A percentile compares a stretch with the other conserved stretches of the same genome.
Evolutionary conservation across 768 basidiomycete genomes (phyloP).

Genomic region (Podaxis carcinomalis): DNA sequence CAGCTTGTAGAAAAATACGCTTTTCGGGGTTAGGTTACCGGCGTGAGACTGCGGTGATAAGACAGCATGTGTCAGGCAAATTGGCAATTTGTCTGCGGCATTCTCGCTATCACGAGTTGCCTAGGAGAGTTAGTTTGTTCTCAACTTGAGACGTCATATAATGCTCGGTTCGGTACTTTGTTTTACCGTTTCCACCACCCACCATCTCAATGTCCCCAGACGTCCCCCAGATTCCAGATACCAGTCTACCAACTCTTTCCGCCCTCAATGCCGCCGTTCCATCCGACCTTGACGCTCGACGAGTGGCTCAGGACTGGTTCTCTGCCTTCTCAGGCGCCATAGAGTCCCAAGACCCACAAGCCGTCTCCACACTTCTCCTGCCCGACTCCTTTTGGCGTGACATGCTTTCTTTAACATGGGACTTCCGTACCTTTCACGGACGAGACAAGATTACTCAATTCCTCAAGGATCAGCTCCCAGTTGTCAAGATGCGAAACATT

Average conservation of each 20-base stretch:
- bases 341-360: constrained; percentile 14
- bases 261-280: constrained; percentile 19
- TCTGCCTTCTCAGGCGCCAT: constrained; percentile 16
- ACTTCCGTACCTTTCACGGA: constrained; percentile 44
- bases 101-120: no score
- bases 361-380: constrained; percentile 17
- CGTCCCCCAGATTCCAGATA: constrained; percentile 1
- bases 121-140: no score
- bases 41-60: no score
- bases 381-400: constrained; percentile 42
- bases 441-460: constrained; percentile 31
- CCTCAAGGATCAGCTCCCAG: constrained; percentile 32
- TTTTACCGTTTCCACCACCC: not conserved
- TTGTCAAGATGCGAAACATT: constrained; percentile 24
- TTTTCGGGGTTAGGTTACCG: no score
- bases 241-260: constrained; percentile 24
- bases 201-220: not conserved
- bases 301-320: constrained; percentile 25
- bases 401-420: constrained; percentile 46
- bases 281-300: constrained; percentile 17
- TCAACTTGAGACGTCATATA: constrained; percentile 1
- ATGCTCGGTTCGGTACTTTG: not conserved
- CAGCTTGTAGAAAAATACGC: no score
- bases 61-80: no score
- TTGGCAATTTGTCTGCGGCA: no score